Base-by-base conservation (phyloP, 2,329 filamentous ascomycete genomes). In the Apiospora arundinis region DNA sequence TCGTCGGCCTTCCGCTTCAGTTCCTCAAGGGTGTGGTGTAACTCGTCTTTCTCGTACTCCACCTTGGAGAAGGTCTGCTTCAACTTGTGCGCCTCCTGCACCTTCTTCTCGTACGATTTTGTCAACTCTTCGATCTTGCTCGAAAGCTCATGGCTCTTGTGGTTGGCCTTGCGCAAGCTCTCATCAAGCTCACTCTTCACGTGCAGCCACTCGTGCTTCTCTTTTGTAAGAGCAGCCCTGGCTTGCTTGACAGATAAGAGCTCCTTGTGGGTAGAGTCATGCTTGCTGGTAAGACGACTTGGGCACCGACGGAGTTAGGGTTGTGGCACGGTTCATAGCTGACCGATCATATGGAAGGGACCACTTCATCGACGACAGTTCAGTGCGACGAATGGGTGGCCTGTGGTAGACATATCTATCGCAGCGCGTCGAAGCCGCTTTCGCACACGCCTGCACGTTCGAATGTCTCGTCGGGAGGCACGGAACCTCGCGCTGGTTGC, bases 241-340 rank as follows among this genome's bases (percentile, higher is more conserved):
- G 25, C 25, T 32, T 56, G 25, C 49, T 56, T 56, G 14, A 56
- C 14, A 16, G 49, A 56, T 21, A 56, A 4, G 14, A 56, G 49
- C 49, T 56, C 49, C 18, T 56, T 56, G 25, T 56, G 49, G 25
- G 49, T 32, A 4, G 49, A 56, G 25, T 56, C 49, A 16, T 56
- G 49, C 25, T 56, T 56, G 49, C 49, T 56, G 49, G 49, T 56
- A 56, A 32, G 25, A n/a, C n/a, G n/a, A n/a, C n/a, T n/a, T n/a
- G n/a, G n/a, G n/a, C n/a, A n/a, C n/a, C n/a, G n/a, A n/a, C n/a
- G n/a, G n/a, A n/a, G n/a, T n/a, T n/a, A n/a, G n/a, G n/a, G n/a
- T n/a, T n/a, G n/a, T n/a, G n/a, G n/a, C n/a, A n/a, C n/a, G n/a
- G n/a, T n/a, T n/a, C n/a, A n/a, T n/a, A n/a, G n/a, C n/a, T n/a